Evolutionary conservation across 441 rosid genomes (phyloP).

Genomic region (Dalechampia spathulata): DNA sequence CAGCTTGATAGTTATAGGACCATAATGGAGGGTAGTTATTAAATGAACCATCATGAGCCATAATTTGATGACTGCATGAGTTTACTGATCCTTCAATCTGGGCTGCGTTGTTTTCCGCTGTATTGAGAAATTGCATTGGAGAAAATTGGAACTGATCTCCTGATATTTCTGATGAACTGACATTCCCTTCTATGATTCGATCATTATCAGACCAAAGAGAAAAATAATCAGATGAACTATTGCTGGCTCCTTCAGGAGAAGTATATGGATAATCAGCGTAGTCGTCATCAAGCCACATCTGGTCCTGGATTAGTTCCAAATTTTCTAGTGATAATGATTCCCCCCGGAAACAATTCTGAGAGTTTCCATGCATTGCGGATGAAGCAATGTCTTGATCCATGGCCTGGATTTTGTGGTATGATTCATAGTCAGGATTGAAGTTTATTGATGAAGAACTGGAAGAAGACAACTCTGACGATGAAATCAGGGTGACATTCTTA

Average conservation of each 20-base stretch:
- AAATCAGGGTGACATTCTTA: background rate
- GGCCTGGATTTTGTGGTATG: background rate
- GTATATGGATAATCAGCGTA: background rate
- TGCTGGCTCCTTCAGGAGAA: background rate
- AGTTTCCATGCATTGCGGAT: too few species aligned
- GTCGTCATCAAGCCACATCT: background rate
- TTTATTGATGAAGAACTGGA: background rate
- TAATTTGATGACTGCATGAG: too few species aligned
- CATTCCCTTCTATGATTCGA: too few species aligned
- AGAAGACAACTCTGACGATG: background rate
- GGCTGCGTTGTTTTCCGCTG: too few species aligned
- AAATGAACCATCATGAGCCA: too few species aligned
- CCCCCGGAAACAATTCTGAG: background rate
- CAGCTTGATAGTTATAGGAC: too few species aligned
- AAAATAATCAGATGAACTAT: background rate
- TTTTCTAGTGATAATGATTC: background rate
- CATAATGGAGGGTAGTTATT: too few species aligned
- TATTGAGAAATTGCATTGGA: too few species aligned
- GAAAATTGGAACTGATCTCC: too few species aligned
- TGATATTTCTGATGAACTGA: too few species aligned
- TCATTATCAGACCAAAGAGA: background rate
- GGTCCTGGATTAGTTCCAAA: background rate
- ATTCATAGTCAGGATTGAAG: background rate
- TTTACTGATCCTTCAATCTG: too few species aligned
- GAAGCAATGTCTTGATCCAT: too few species aligned